Evolutionary conservation across 2,329 filamentous ascomycete genomes (phyloP).

Genomic region (Hymenotorrendiella dingleyae): DNA sequence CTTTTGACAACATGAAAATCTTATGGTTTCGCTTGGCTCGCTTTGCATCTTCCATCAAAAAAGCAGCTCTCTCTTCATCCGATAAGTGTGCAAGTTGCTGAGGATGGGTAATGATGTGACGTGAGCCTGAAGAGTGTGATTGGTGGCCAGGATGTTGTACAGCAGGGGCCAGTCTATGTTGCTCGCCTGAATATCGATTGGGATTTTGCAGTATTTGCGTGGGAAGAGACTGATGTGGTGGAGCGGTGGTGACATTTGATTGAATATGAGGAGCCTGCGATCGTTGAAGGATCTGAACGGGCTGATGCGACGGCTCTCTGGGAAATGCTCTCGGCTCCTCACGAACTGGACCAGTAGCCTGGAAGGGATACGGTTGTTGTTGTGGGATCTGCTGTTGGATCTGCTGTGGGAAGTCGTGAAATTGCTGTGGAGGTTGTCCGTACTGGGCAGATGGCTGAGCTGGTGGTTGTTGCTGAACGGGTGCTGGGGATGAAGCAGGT

Average conservation of each 20-base stretch:
- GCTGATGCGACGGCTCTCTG: constrained; percentile 19
- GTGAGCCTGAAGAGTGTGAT: constrained; percentile 32
- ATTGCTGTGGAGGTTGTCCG: constrained; percentile 10
- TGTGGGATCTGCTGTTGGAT: no score
- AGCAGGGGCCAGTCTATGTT: constrained; percentile 32
- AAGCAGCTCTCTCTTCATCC: constrained; percentile 77
- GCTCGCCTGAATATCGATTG: constrained; percentile 54
- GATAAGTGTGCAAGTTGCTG: constrained; percentile 71
- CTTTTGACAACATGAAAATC: constrained; percentile 86
- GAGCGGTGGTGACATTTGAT: constrained; percentile 35
- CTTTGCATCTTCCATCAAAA: constrained; percentile 86
- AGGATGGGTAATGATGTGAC: constrained; percentile 59
- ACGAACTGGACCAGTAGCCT: constrained; percentile 21
- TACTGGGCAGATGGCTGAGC: constrained; percentile 27
- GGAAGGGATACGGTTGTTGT: constrained; percentile 25
- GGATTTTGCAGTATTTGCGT: constrained; percentile 77
- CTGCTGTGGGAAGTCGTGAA: constrained; percentile 16
- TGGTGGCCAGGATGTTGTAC: constrained; percentile 29
- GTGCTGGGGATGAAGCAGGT: constrained; percentile 30
- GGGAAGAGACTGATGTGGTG: constrained; percentile 48
- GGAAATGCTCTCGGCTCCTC: constrained; percentile 18
- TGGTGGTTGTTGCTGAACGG: constrained; percentile 18
- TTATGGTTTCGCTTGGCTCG: constrained; percentile 97
- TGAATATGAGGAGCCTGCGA: constrained; percentile 21
- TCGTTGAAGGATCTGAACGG: constrained; percentile 27